phyloP scores from a whole-genome alignment of 441 rosid genomes.

The Adansonia grandidieri region DNA sequence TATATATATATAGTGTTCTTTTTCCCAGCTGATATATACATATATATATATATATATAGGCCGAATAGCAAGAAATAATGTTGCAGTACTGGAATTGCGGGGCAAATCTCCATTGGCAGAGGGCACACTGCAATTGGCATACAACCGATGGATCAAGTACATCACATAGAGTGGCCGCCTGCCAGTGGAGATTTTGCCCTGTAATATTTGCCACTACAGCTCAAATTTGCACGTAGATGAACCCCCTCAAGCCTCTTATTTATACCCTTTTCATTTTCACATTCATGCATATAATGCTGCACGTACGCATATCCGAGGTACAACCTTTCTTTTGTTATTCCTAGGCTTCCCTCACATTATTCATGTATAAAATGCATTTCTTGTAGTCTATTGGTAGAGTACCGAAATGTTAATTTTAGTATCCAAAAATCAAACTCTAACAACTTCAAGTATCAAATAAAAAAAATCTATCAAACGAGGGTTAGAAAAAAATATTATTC shows the following conservation, averaged over 20 bases:
- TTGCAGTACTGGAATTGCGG: constrained; percentile 31
- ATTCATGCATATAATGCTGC: not conserved
- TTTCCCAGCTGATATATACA: not conserved
- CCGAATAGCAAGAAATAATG: not conserved
- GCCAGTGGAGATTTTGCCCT: constrained; percentile 52
- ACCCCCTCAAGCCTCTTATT: constrained; percentile 3
- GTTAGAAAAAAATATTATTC: no score
- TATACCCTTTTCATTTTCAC: not conserved
- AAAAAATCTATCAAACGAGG: no score
- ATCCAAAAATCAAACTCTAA: no score
- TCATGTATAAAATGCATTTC: no score
- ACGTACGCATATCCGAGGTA: constrained; percentile 18
- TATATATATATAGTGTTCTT: no score
- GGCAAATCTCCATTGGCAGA: constrained; percentile 58
- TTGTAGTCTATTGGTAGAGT: no score
- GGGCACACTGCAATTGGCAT: constrained; percentile 23
- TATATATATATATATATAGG: no score
- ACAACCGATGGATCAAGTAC: not conserved
- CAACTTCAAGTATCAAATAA: no score
- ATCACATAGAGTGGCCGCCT: constrained; percentile 31
- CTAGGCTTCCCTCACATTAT: not conserved
- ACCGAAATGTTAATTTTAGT: no score
- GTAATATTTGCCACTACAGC: constrained; percentile 41
- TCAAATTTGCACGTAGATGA: not conserved
- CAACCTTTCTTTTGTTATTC: not conserved